phyloP scores from a whole-genome alignment of 2,329 filamentous ascomycete genomes.

The Pseudogymnoascus sp. region DNA sequence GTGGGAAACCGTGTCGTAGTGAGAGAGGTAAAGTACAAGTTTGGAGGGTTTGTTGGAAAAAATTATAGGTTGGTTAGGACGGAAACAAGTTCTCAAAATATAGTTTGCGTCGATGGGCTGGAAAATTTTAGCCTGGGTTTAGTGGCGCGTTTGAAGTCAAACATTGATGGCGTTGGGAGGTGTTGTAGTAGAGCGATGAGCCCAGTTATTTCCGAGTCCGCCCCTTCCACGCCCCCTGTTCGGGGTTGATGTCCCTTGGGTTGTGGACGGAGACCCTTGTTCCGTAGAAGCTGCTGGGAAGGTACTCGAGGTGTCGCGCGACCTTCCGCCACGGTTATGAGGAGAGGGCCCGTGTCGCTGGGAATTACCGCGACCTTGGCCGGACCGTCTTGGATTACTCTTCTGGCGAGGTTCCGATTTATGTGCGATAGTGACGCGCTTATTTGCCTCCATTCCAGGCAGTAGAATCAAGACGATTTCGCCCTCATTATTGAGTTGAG shows the following conservation, averaged over 20 bases:
- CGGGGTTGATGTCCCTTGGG: slow-evolving; percentile 16
- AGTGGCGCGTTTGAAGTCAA: slow-evolving; percentile 6
- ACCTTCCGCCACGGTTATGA: slow-evolving; percentile 25
- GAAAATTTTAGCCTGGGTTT: background rate
- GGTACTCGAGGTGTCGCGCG: slow-evolving; percentile 23
- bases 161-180: slow-evolving; percentile 4
- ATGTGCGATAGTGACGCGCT: slow-evolving; percentile 33
- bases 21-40: slow-evolving; percentile 8
- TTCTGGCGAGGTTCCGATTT: slow-evolving; percentile 26
- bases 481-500: slow-evolving; percentile 33
- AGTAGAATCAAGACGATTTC: slow-evolving; percentile 38
- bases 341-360: slow-evolving; percentile 22
- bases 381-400: slow-evolving; percentile 27
- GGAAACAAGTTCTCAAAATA: slow-evolving; percentile 7
- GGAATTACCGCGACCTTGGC: slow-evolving; percentile 20
- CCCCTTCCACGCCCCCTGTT: slow-evolving; percentile 22
- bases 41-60: slow-evolving; percentile 5
- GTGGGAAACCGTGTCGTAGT: background rate
- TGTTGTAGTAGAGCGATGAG: background rate
- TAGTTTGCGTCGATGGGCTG: slow-evolving; percentile 4
- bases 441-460: slow-evolving; percentile 38
- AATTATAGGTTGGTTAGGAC: slow-evolving; percentile 5
- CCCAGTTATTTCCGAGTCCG: slow-evolving; percentile 16
- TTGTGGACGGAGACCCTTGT: slow-evolving; percentile 18
- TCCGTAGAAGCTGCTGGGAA: slow-evolving; percentile 23